phyloP scores from a whole-genome alignment of 164 flowering plant genomes.

The Santalum album region DNA sequence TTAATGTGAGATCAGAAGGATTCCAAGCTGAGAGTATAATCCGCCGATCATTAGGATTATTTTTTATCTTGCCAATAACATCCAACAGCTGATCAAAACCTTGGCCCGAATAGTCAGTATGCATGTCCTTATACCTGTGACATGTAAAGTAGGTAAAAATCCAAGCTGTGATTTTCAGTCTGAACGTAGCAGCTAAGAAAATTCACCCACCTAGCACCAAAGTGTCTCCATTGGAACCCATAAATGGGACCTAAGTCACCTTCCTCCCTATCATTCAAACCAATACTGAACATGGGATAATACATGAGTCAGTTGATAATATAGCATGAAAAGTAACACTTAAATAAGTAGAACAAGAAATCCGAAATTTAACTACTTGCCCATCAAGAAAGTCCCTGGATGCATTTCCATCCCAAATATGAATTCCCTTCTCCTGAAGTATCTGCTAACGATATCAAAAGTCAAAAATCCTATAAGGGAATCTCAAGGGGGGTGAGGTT shows the following conservation, averaged over 20 bases:
- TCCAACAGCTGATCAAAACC: constrained; percentile 89
- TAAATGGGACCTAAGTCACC: constrained; percentile 96
- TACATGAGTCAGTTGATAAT: not conserved
- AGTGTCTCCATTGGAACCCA: constrained; percentile 97
- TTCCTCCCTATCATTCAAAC: constrained; percentile 71
- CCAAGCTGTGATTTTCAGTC: not conserved
- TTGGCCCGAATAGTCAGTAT: constrained; percentile 89
- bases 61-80: constrained; percentile 80
- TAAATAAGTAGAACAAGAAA: not conserved
- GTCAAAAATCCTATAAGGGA: not conserved
- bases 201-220: constrained; percentile 77
- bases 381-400: constrained; percentile 86
- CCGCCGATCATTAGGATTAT: constrained; percentile 72
- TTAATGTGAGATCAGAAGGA: constrained; percentile 79
- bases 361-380: constrained; percentile 16
- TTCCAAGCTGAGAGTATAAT: constrained; percentile 95
- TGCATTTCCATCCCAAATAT: constrained; percentile 93
- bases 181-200: not conserved
- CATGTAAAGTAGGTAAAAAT: constrained; percentile 3
- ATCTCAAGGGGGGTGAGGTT: not conserved
- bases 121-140: constrained; percentile 79
- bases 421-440: constrained; percentile 77
- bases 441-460: constrained; percentile 24
- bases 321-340: not conserved
- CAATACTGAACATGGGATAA: constrained; percentile 37